phyloP scores from a whole-genome alignment of 2,329 filamentous ascomycete genomes.

The Colletotrichum lini region DNA sequence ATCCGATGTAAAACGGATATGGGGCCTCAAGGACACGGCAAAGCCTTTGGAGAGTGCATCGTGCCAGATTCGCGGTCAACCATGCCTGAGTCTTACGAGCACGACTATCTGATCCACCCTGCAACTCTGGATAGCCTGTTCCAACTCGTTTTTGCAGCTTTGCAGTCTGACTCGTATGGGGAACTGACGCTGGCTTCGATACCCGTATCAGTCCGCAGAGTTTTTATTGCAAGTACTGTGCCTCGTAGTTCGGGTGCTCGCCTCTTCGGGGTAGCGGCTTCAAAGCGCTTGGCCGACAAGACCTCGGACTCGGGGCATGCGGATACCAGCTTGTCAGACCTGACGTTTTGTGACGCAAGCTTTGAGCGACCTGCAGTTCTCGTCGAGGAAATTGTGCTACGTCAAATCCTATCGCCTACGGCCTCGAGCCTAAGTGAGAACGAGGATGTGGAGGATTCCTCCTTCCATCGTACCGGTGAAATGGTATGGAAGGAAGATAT shows the following conservation, averaged over 20 bases:
- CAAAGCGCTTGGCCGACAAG: constrained; percentile 7
- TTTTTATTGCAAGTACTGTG: constrained; percentile 43
- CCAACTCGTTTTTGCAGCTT: constrained; percentile 49
- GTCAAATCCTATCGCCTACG: background rate
- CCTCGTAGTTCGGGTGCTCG: constrained; percentile 36
- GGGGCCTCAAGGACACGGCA: constrained; percentile 40
- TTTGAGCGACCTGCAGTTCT: constrained; percentile 45
- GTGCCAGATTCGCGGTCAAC: constrained; percentile 18
- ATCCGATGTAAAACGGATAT: constrained; percentile 42
- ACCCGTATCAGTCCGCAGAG: constrained; percentile 48
- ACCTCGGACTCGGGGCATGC: background rate
- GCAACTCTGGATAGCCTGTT: constrained; percentile 32
- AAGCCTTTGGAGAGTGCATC: constrained; percentile 36
- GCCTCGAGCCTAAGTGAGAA: no score
- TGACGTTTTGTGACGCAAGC: constrained; percentile 42
- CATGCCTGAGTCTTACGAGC: constrained; percentile 31
- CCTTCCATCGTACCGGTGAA: background rate
- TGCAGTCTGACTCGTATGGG: constrained; percentile 48
- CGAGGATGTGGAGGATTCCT: no score
- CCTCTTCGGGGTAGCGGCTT: constrained; percentile 42
- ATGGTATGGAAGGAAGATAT: constrained; percentile 23
- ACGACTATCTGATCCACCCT: constrained; percentile 30
- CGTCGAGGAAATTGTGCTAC: constrained; percentile 47
- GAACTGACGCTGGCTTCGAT: constrained; percentile 51
- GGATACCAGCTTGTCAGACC: constrained; percentile 40